phyloP scores from a whole-genome alignment of 108 stramenopile genomes.

The Epipyxis sp. region DNA sequence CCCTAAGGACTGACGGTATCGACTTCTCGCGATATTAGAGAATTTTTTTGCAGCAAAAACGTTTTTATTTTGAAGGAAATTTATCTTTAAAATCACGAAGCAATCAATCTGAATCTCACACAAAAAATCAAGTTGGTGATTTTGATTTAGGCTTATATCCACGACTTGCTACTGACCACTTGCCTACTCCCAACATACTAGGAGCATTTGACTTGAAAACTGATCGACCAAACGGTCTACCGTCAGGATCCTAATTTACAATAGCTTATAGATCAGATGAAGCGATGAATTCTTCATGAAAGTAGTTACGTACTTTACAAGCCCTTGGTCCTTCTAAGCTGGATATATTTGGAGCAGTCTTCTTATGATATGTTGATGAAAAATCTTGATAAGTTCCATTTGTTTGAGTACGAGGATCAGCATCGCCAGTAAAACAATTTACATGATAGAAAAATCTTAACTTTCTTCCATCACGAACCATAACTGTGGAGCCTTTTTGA shows the following conservation, averaged over 20 bases:
- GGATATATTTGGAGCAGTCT: constrained; percentile 11
- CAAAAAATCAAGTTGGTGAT: too few species aligned
- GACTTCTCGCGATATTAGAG: too few species aligned
- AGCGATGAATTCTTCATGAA: too few species aligned
- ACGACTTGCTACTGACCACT: neutral
- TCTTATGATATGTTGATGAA: neutral
- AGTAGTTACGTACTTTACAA: too few species aligned
- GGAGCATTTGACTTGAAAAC: constrained; percentile 9
- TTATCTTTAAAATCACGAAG: too few species aligned
- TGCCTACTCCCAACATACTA: neutral
- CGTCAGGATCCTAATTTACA: too few species aligned
- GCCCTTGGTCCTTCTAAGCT: neutral
- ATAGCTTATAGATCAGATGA: too few species aligned
- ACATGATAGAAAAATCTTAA: constrained; percentile 12
- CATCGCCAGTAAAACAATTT: constrained; percentile 11
- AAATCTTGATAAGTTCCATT: neutral
- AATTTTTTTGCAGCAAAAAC: too few species aligned
- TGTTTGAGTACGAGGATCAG: constrained; percentile 9
- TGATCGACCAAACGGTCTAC: neutral
- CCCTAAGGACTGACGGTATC: too few species aligned
- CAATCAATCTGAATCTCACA: too few species aligned
- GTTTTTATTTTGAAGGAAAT: too few species aligned
- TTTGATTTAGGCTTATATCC: constrained; percentile 21
- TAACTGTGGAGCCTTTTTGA: neutral
- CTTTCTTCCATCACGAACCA: constrained; percentile 13